Conservation (phyloP, 805 yeast species). For the Lipomyces starkeyi region DNA sequence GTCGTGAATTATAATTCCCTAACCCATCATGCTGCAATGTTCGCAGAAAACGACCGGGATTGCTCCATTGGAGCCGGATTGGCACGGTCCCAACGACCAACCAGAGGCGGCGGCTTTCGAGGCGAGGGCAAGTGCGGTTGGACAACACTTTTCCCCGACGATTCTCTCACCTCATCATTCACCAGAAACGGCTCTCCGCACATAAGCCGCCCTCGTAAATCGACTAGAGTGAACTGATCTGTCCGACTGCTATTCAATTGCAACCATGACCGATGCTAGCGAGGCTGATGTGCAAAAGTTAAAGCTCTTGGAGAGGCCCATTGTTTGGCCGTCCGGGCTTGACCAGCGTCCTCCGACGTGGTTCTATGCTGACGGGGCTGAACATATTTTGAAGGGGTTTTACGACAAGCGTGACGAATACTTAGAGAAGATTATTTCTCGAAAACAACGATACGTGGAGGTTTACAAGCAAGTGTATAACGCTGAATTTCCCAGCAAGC, state of each 20-base stretch:
- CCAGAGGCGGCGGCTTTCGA: neutral
- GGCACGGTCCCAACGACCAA: neutral
- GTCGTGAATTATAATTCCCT: neutral
- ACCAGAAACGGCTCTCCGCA: neutral
- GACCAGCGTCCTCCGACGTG: neutral
- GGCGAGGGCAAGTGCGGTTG: neutral
- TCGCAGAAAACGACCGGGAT: neutral
- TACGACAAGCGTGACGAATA: neutral
- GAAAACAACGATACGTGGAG: conserved; percentile 1
- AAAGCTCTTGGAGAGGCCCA: neutral
- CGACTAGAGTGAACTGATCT: neutral
- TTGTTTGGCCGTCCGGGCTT: neutral
- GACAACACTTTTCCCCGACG: neutral
- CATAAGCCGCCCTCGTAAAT: neutral
- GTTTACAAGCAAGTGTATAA: neutral
- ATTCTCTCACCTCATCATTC: neutral
- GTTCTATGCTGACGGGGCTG: neutral
- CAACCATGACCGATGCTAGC: neutral
- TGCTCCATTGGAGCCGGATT: neutral
- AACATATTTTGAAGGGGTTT: neutral
- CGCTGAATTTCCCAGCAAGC: neutral
- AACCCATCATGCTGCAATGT: neutral
- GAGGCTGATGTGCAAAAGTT: neutral
- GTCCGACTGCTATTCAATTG: neutral
- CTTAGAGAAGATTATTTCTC: neutral